A percentile compares a stretch with the other conserved stretches of the same genome.
Evolutionary conservation across 768 basidiomycete species (phyloP).

Genomic region (Astraeus odoratus): DNA sequence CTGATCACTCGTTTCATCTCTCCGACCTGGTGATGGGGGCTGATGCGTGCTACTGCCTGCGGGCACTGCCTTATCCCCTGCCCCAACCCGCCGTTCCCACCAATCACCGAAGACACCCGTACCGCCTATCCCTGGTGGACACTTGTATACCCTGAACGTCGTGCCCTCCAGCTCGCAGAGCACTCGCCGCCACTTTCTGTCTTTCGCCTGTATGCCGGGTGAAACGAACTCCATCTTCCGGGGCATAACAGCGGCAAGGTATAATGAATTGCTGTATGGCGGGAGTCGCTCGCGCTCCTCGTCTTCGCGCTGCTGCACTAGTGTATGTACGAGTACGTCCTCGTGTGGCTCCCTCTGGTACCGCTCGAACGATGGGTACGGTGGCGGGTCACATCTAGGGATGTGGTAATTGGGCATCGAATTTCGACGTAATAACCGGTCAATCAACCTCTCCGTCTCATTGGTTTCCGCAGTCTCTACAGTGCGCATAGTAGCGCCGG

Average conservation of each 20-base stretch:
- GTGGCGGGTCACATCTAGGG: constrained; percentile 54
- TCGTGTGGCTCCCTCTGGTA: constrained; percentile 39
- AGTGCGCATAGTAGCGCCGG: constrained; percentile 7
- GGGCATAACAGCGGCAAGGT: constrained; percentile 74
- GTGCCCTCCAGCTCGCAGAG: constrained; percentile 92
- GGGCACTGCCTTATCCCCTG: constrained; percentile 44
- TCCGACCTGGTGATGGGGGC: constrained; percentile 19
- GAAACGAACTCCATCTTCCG: constrained; percentile 89
- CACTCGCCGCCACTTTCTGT: constrained; percentile 87
- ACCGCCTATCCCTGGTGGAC: constrained; percentile 34
- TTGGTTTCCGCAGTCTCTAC: constrained; percentile 15
- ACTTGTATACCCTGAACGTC: constrained; percentile 70
- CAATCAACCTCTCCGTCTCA: constrained; percentile 23
- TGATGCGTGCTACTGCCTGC: constrained; percentile 8
- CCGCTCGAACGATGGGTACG: constrained; percentile 49
- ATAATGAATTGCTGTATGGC: constrained; percentile 71
- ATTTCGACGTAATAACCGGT: constrained; percentile 46
- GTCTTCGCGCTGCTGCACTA: background rate
- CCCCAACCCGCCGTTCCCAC: constrained; percentile 76
- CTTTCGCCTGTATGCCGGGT: constrained; percentile 82
- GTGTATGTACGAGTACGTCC: constrained; percentile 31
- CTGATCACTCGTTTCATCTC: constrained; percentile 18
- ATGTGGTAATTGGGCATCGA: constrained; percentile 66
- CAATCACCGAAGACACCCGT: constrained; percentile 57
- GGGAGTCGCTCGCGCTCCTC: constrained; percentile 83